Percentiles rank a stretch among this genome's conserved stretches.
Evolutionary conservation across 371 early-diverging fungal species (phyloP).

Genomic region (Mortierella sp.): DNA sequence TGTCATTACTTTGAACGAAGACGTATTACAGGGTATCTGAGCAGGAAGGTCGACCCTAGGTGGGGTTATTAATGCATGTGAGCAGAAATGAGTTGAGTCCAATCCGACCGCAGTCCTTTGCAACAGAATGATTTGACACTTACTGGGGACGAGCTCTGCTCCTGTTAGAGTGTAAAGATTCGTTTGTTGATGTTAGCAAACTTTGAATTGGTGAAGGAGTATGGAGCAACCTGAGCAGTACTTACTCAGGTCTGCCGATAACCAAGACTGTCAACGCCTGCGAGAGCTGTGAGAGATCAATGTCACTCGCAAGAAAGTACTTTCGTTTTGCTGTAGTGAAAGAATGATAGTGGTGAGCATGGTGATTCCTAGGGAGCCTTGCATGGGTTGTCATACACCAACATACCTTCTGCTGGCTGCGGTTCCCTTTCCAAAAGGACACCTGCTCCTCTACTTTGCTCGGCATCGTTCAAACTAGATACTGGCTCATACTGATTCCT

Average conservation of each 20-base stretch:
- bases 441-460: background rate
- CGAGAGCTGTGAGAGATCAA: constrained; percentile 9
- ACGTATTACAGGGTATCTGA: constrained; percentile 24
- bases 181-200: background rate
- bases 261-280: constrained; percentile 20
- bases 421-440: background rate
- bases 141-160: constrained; percentile 21
- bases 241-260: constrained; percentile 28
- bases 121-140: too few relatives aligned
- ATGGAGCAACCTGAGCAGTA: background rate
- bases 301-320: constrained; percentile 14
- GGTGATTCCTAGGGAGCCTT: too few relatives aligned
- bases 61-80: too few relatives aligned
- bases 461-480: background rate
- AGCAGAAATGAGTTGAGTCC: too few relatives aligned
- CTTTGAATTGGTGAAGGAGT: background rate
- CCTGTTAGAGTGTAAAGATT: background rate
- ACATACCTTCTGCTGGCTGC: background rate
- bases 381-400: too few relatives aligned
- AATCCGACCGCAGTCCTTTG: too few relatives aligned
- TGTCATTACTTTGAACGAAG: constrained; percentile 32
- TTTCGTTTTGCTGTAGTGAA: constrained; percentile 18
- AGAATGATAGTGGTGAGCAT: background rate
- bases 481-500: background rate
- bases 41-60: background rate